These are phyloP conservation scores for Creolimax fragrantissima DNA, from an alignment of 78 protist species.

Conservation along the genomic window DNA sequence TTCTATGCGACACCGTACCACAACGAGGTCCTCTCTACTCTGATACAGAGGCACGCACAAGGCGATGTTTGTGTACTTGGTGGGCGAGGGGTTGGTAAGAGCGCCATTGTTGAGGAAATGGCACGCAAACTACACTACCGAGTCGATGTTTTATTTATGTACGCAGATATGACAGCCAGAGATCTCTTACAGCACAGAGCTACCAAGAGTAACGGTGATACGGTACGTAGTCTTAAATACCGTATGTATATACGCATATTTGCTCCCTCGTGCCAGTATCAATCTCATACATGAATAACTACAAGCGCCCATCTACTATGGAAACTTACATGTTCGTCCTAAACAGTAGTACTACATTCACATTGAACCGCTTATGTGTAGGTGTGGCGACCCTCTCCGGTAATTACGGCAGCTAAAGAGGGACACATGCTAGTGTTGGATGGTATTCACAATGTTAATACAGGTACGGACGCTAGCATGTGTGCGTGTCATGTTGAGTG, in stretches of 20 bases:
- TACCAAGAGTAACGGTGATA: neutral
- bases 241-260: no score
- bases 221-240: no score
- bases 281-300: no score
- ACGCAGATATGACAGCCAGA: constrained; percentile 45
- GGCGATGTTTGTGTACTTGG: constrained; percentile 15
- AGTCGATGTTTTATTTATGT: neutral
- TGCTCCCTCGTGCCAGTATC: no score
- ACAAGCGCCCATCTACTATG: no score
- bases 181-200: constrained; percentile 46
- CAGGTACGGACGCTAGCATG: neutral
- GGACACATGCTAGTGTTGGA: constrained; percentile 56
- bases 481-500: neutral
- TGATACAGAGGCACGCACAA: constrained; percentile 5
- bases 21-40: neutral
- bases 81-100: neutral
- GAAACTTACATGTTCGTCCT: no score
- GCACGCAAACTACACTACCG: constrained; percentile 15
- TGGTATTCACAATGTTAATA: constrained; percentile 41
- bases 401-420: constrained; percentile 34
- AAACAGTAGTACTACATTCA: no score
- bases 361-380: neutral
- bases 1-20: neutral
- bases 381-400: constrained; percentile 41
- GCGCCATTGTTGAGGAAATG: neutral